A percentile compares a stretch with the other conserved stretches of the same genome.
phyloP scores from a whole-genome alignment of 768 basidiomycete species.

The Dioszegia crocea region DNA sequence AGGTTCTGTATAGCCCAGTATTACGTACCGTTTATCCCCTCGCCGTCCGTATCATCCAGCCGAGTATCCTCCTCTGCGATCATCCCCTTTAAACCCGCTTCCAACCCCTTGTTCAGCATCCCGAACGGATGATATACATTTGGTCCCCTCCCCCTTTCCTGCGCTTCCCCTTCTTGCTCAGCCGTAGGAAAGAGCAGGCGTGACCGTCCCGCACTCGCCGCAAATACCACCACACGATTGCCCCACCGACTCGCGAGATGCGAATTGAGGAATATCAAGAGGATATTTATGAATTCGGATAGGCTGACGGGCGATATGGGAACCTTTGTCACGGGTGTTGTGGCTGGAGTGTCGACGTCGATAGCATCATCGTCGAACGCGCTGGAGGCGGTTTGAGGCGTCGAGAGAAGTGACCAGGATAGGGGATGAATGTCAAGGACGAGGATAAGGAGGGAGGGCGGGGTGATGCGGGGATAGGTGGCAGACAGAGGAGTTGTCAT shows the following conservation, averaged over 20 bases:
- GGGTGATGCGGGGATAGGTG: constrained; percentile 16
- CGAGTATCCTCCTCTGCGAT: constrained; percentile 53
- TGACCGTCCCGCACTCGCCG: constrained; percentile 55
- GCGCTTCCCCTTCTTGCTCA: not conserved
- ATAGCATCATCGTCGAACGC: not conserved
- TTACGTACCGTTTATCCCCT: constrained; percentile 51
- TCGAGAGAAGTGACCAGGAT: constrained; percentile 74
- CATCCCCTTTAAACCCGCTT: constrained; percentile 61
- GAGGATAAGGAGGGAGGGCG: constrained; percentile 65
- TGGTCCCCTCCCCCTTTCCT: constrained; percentile 44
- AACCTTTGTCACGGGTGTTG: constrained; percentile 14
- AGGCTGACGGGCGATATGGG: constrained; percentile 59
- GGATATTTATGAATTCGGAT: constrained; percentile 69
- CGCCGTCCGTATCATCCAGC: constrained; percentile 53
- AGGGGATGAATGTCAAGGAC: constrained; percentile 79
- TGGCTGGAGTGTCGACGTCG: not conserved
- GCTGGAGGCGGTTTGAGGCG: not conserved
- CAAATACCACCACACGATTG: constrained; percentile 88
- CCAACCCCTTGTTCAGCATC: constrained; percentile 65
- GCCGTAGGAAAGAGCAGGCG: constrained; percentile 62
- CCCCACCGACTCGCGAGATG: constrained; percentile 87
- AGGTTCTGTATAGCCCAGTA: not conserved
- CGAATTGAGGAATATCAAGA: constrained; percentile 86
- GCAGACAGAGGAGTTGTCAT: not conserved
- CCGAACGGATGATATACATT: constrained; percentile 83